These are phyloP conservation scores for Cochlearia excelsa DNA, from an alignment of 345 rosid genomes.

Conservation along the genomic window DNA sequence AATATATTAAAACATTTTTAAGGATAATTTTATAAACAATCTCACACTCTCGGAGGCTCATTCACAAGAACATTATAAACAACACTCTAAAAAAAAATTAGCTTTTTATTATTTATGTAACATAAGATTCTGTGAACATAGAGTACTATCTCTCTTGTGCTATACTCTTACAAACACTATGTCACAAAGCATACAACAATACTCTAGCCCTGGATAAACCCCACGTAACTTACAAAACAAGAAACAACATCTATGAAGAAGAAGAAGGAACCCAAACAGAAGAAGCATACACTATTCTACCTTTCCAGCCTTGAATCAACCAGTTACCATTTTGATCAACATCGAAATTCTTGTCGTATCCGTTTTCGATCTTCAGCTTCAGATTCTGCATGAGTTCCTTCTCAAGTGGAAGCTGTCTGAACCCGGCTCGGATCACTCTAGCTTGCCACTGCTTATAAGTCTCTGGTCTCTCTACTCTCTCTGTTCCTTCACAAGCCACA, in stretches of 20 bases:
- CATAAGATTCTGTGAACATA: too few relatives aligned
- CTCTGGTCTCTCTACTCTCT: slow-evolving; percentile 84
- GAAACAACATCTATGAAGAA: slow-evolving; percentile 24
- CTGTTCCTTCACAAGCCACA: slow-evolving; percentile 72
- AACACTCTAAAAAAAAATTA: too few relatives aligned
- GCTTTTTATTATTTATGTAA: too few relatives aligned
- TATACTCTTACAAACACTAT: too few relatives aligned
- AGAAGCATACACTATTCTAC: slow-evolving; percentile 61
- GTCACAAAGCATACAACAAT: slow-evolving; percentile 12
- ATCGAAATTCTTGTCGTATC: slow-evolving; percentile 52
- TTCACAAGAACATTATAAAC: too few relatives aligned
- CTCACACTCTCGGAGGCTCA: too few relatives aligned
- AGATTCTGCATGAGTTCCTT: slow-evolving; percentile 43
- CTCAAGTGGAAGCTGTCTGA: slow-evolving; percentile 55
- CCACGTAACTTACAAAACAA: not conserved
- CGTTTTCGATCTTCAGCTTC: slow-evolving; percentile 35
- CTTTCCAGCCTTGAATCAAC: slow-evolving; percentile 89
- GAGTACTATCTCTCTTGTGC: too few relatives aligned
- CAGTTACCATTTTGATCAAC: slow-evolving; percentile 54
- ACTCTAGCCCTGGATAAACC: not conserved
- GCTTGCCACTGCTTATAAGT: slow-evolving; percentile 77
- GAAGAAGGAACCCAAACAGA: slow-evolving; percentile 54
- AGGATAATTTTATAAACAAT: too few relatives aligned
- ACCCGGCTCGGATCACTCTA: slow-evolving; percentile 59
- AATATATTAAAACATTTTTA: too few relatives aligned